Conservation (phyloP, 2,329 filamentous ascomycete genomes). For the Fusarium foetens region DNA sequence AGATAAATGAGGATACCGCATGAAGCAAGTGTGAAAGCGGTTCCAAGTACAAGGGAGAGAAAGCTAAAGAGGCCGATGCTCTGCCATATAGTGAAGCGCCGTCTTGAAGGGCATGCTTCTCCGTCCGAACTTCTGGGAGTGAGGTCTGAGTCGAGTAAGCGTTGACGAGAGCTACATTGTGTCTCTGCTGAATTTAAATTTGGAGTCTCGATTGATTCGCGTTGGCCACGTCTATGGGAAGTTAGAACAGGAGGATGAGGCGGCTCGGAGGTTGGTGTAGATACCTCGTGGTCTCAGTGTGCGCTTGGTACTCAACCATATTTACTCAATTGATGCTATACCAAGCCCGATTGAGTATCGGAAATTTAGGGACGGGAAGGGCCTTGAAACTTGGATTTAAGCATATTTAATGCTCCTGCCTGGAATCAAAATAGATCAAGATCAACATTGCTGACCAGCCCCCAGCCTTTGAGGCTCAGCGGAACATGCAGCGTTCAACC, state of each 20-base stretch:
- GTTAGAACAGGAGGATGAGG: neutral
- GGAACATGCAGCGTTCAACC: neutral
- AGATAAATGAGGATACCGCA: neutral
- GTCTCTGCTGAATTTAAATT: no score
- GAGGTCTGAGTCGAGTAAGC: neutral
- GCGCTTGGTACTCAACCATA: neutral
- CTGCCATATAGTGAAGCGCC: neutral
- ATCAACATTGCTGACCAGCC: neutral
- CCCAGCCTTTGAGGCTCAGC: neutral
- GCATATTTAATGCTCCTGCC: neutral
- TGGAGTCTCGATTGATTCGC: neutral
- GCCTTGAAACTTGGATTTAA: neutral
- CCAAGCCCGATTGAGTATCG: neutral
- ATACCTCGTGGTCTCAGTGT: neutral
- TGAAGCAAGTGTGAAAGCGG: neutral
- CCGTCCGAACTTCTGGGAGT: neutral
- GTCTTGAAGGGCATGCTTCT: neutral
- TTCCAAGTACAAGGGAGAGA: neutral
- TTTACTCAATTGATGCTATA: neutral
- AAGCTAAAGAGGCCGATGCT: neutral
- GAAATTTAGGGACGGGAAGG: neutral
- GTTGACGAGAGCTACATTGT: neutral
- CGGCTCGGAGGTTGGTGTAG: accelerated
- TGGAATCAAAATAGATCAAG: neutral
- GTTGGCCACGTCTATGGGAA: neutral